phyloP scores from a whole-genome alignment of 176 grass and related monocot species.

The Lolium multiflorum region DNA sequence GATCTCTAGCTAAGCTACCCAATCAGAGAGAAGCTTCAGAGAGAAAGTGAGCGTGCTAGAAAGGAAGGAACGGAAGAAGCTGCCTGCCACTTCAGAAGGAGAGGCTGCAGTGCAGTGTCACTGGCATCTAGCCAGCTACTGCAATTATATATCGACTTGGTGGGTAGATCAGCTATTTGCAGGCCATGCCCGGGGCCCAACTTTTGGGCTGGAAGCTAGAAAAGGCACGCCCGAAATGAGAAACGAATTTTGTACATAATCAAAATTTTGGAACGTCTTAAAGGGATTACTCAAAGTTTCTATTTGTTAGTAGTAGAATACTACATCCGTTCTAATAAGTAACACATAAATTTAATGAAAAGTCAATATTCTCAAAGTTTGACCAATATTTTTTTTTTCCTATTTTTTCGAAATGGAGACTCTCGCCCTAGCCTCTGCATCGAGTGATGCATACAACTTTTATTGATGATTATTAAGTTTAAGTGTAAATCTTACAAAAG shows the following conservation, averaged over 20 bases:
- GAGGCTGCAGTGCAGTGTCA: constrained; percentile 28
- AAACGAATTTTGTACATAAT: neutral
- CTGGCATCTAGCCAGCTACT: constrained; percentile 35
- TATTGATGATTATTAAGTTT: too few relatives aligned
- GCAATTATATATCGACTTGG: constrained; percentile 34
- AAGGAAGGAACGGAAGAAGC: constrained; percentile 36
- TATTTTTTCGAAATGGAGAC: too few relatives aligned
- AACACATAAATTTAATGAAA: too few relatives aligned
- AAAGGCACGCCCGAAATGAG: neutral
- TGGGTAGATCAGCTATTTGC: constrained; percentile 39
- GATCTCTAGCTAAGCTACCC: neutral
- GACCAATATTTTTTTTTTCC: too few relatives aligned
- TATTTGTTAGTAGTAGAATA: too few relatives aligned
- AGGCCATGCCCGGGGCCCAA: neutral
- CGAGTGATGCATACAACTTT: too few relatives aligned
- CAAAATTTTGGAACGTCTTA: neutral
- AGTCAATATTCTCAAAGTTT: too few relatives aligned
- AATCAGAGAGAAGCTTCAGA: neutral
- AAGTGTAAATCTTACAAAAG: too few relatives aligned
- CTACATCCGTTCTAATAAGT: too few relatives aligned
- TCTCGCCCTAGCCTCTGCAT: too few relatives aligned
- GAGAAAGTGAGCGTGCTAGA: neutral
- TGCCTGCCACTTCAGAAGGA: constrained; percentile 24
- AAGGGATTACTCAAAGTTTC: neutral
- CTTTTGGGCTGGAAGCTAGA: neutral